Evolutionary conservation across 306 rosid species (phyloP).

Genomic region (Gillenia trifoliata): DNA sequence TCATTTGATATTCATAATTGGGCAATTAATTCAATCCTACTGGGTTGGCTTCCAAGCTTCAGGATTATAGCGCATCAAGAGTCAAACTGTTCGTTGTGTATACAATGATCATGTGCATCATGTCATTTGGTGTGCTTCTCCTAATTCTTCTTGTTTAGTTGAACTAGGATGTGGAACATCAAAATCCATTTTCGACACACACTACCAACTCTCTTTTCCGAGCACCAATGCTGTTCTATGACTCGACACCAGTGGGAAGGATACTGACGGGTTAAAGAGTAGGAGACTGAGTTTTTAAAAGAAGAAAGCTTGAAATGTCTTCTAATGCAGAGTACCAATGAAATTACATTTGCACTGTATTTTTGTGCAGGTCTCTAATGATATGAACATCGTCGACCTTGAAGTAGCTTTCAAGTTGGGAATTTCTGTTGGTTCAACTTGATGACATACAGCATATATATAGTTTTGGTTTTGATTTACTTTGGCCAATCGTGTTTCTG

Average conservation of each 20-base stretch:
- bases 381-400: slow-evolving; percentile 48
- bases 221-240: slow-evolving; percentile 56
- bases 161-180: slow-evolving; percentile 44
- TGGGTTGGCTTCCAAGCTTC: slow-evolving; percentile 56
- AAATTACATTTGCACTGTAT: background rate
- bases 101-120: slow-evolving; percentile 25
- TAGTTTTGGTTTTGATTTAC: slow-evolving; percentile 41
- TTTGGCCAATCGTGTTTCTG: slow-evolving; percentile 53
- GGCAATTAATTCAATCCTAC: slow-evolving; percentile 45
- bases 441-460: slow-evolving; percentile 21
- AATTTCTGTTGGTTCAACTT: slow-evolving; percentile 16
- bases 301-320: background rate
- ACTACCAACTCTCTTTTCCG: slow-evolving; percentile 51
- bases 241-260: slow-evolving; percentile 66
- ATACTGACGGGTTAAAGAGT: slow-evolving; percentile 59
- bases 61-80: background rate
- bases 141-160: slow-evolving; percentile 25
- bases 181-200: slow-evolving; percentile 26
- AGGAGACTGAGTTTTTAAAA: background rate
- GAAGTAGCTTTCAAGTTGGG: slow-evolving; percentile 35
- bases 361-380: slow-evolving; percentile 45
- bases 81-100: slow-evolving; percentile 35
- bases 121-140: slow-evolving; percentile 27
- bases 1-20: slow-evolving; percentile 22
- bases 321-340: background rate